A percentile compares a stretch with the other conserved stretches of the same genome.
These are phyloP conservation scores for Solanum microdontum DNA, from an alignment of 257 asterid genomes.

Conservation along the genomic window DNA sequence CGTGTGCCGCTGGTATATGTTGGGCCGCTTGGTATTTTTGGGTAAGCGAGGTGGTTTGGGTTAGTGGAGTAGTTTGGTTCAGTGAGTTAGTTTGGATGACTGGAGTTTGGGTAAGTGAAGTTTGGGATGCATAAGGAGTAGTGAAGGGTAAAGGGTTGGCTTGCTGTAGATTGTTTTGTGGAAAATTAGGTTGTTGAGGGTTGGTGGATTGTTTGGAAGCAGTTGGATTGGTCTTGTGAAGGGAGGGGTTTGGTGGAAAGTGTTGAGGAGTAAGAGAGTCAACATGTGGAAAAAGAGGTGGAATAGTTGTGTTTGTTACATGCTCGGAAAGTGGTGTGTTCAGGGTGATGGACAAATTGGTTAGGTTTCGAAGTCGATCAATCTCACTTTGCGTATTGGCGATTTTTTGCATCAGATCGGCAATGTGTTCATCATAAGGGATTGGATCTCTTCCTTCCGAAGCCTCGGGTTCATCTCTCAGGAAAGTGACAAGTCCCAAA, in stretches of 20 bases:
- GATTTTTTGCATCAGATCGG: too few species aligned
- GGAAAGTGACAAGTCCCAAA: too few species aligned
- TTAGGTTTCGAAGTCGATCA: not conserved
- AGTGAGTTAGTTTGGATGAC: not conserved
- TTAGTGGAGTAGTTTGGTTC: not conserved
- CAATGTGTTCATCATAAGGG: too few species aligned
- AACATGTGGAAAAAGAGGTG: not conserved
- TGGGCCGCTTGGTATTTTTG: not conserved
- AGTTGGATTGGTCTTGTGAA: not conserved
- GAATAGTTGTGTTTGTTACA: not conserved
- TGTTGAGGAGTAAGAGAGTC: not conserved
- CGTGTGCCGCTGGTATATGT: not conserved
- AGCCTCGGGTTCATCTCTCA: too few species aligned
- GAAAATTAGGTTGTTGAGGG: not conserved
- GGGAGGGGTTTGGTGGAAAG: not conserved
- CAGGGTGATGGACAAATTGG: not conserved
- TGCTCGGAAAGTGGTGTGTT: not conserved
- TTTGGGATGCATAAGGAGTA: not conserved
- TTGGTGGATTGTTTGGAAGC: not conserved
- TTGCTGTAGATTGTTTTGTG: not conserved
- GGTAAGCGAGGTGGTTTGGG: not conserved
- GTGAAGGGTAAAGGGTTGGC: not conserved
- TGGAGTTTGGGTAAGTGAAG: not conserved
- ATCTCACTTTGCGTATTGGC: too few species aligned
- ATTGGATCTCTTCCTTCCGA: too few species aligned